These are phyloP conservation scores for Sporothrix euskadiensis DNA, from an alignment of 2,329 filamentous ascomycete species.

Conservation along the genomic window DNA sequence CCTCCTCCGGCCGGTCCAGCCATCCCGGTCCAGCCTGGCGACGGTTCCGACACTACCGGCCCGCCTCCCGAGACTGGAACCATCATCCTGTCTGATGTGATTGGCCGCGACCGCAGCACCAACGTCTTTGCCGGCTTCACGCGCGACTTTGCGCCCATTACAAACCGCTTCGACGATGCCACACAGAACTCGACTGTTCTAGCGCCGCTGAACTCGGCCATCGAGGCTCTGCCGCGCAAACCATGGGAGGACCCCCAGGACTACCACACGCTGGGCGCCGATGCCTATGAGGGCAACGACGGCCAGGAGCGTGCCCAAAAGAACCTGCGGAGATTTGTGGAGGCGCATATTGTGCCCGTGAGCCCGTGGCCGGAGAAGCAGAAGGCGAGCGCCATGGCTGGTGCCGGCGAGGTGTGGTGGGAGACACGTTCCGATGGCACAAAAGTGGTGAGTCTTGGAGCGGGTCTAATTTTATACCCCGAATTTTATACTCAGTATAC, in stretches of 20 bases:
- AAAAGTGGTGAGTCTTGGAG: constrained; percentile 57
- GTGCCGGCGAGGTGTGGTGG: constrained; percentile 75
- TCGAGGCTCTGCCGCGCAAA: constrained; percentile 77
- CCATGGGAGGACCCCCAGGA: constrained; percentile 81
- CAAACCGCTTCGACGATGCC: constrained; percentile 66
- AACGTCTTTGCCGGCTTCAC: constrained; percentile 83
- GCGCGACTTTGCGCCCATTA: constrained; percentile 70
- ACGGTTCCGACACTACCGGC: constrained; percentile 35
- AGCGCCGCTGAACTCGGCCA: constrained; percentile 79
- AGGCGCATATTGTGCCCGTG: constrained; percentile 74
- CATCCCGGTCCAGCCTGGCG: constrained; percentile 28
- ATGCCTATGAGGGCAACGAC: constrained; percentile 73
- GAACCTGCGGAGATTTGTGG: constrained; percentile 79
- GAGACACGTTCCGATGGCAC: constrained; percentile 64
- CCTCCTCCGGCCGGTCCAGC: constrained; percentile 33
- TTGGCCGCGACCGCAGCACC: constrained; percentile 74
- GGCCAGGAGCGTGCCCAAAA: constrained; percentile 73
- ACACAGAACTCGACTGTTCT: constrained; percentile 77
- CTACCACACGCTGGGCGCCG: constrained; percentile 64
- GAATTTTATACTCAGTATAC: not conserved
- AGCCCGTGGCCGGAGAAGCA: constrained; percentile 72
- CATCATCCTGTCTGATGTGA: constrained; percentile 79
- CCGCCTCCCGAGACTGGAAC: constrained; percentile 39
- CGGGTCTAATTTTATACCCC: not conserved
- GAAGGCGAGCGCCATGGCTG: constrained; percentile 67